Conservation (phyloP, 495 filamentous ascomycete genomes). For the Penicillium desertorum region DNA sequence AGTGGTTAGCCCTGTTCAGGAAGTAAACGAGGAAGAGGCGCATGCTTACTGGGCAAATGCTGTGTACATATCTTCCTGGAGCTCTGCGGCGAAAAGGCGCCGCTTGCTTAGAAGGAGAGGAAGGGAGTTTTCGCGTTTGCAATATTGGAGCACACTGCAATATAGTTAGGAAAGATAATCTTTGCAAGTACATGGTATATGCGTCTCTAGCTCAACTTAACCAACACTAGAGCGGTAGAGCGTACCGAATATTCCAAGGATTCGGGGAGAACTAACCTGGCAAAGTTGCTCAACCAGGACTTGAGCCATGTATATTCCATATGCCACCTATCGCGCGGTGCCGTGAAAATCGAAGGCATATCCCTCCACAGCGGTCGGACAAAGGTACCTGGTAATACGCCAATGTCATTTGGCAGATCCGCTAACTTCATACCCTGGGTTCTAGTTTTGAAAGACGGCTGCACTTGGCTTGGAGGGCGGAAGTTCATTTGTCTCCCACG, state of each 20-base stretch:
- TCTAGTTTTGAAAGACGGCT: conserved; percentile 44
- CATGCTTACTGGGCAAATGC: conserved; percentile 62
- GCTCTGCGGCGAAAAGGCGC: conserved; percentile 34
- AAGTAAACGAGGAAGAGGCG: not conserved
- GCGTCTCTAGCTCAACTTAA: not conserved
- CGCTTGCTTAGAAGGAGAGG: conserved; percentile 28
- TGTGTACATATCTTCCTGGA: conserved; percentile 69
- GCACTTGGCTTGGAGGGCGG: conserved; percentile 24
- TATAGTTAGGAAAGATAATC: conserved; percentile 21
- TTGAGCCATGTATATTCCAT: conserved; percentile 53
- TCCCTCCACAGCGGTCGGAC: conserved; percentile 57
- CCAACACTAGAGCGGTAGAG: not conserved
- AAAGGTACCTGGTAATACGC: conserved; percentile 57
- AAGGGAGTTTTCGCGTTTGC: conserved; percentile 34
- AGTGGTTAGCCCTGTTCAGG: not conserved
- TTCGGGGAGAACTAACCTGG: conserved; percentile 35
- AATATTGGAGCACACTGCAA: conserved; percentile 44
- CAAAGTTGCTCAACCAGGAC: conserved; percentile 36
- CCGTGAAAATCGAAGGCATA: conserved; percentile 53
- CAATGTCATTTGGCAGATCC: conserved; percentile 51
- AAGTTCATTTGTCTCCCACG: conserved; percentile 28
- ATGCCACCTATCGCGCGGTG: conserved; percentile 42
- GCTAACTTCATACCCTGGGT: conserved; percentile 24
- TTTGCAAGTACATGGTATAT: conserved; percentile 1
- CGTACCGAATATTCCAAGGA: not conserved